Evolutionary conservation across 768 basidiomycete genomes (phyloP).

Genomic region (Boletus vinaceobasis): DNA sequence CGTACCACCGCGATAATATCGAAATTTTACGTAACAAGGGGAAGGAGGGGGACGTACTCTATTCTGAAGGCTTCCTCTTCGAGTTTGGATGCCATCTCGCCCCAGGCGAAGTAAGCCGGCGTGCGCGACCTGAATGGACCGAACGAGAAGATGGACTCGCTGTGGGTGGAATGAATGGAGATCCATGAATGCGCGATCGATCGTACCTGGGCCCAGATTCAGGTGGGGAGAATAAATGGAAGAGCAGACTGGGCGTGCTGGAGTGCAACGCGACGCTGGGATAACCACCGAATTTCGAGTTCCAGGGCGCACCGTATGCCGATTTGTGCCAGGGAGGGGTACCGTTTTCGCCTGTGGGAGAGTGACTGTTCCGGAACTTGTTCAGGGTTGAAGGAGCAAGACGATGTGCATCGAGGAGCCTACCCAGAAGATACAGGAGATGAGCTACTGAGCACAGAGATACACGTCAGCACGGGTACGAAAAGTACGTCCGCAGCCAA

Average conservation of each 20-base stretch:
- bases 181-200: conserved; percentile 11
- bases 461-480: conserved; percentile 28
- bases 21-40: conserved; percentile 30
- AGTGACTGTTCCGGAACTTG: conserved; percentile 27
- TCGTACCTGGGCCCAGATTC: conserved; percentile 46
- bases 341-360: conserved; percentile 25
- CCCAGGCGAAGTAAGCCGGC: conserved; percentile 67
- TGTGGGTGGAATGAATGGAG: conserved; percentile 26
- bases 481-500: conserved; percentile 21
- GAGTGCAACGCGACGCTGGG: conserved; percentile 55
- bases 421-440: conserved; percentile 36
- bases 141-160: conserved; percentile 37
- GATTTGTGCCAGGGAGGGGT: conserved; percentile 30
- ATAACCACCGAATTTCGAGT: conserved; percentile 32
- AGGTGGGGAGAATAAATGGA: conserved; percentile 74
- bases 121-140: conserved; percentile 32
- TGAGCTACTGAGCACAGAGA: conserved; percentile 15
- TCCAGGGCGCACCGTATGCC: conserved; percentile 26
- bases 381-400: conserved; percentile 23
- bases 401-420: conserved; percentile 34
- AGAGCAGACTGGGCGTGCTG: conserved; percentile 62
- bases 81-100: conserved; percentile 67
- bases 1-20: conserved; percentile 20
- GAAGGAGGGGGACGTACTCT: conserved; percentile 64
- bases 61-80: conserved; percentile 70